Evolutionary conservation across 164 flowering plant genomes (phyloP), one percentile per base, ranked within the genome.

Genomic region (Platanus orientalis): DNA sequence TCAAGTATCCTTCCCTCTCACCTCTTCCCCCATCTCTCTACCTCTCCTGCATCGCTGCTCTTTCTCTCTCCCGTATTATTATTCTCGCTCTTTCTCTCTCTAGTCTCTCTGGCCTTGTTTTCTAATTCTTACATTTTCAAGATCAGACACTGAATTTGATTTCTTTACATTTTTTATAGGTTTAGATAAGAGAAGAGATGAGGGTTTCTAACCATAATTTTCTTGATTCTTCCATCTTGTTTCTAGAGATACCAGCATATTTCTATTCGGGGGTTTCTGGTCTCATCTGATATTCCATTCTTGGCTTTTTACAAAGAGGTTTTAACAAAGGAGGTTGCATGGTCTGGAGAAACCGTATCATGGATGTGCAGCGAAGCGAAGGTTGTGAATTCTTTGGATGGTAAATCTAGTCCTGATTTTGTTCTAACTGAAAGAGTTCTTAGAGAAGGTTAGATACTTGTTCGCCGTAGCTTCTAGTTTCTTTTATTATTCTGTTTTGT

Each of bases 261-360:
- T 24, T 32, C 54, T 32, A 36, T 54, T 26, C 62, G 57, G 67
- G 42, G 62, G 26, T 61, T 68, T 53, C n/a, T 58, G 75, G 64
- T 69, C 71, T 26, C 26, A 39, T 60, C 28, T 25, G 24, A 5
- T 55, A 32, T 69, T 58, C 11, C 54, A 51, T n/a, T 54, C 19
- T 27, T 67, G 13, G 23, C 42, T 20, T 9, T 45, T 20, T 44
- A 17, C 58, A 66, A 76, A 74, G 64, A 53, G 68, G 17, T 58
- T 67, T 53, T 64, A 70, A 32, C 69, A 21, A 20, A 65, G 50
- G 69, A 70, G 67, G 66, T 62, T 68, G 14, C 40, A 34, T 56
- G 65, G 27, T 34, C 45, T 28, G 39, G 64, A 50, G 16, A 50
- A 30, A 62, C 16, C 30, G 2, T 40, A 19, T 20, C 52, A 26